phyloP scores from a whole-genome alignment of 2,329 filamentous ascomycete species.

The Didymella arachidicola region DNA sequence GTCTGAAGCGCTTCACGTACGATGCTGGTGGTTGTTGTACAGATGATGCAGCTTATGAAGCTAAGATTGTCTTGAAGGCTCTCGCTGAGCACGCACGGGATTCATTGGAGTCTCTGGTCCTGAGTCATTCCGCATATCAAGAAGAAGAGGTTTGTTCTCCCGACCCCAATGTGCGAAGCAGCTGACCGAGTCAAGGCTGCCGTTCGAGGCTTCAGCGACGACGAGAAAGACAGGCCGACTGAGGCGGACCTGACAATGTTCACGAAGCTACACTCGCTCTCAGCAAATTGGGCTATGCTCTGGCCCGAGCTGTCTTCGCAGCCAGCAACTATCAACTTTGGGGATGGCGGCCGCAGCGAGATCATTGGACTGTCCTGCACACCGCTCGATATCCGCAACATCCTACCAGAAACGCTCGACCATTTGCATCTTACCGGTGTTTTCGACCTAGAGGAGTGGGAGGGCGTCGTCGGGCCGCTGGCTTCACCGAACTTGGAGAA shows the following conservation, averaged over 20 bases:
- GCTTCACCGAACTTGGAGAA: not conserved
- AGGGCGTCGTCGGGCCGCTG: slow-evolving; percentile 1
- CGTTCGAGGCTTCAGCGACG: not conserved
- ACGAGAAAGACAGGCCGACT: not conserved
- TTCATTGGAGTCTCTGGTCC: not conserved
- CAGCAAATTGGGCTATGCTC: slow-evolving; percentile 1
- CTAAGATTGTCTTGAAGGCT: not conserved
- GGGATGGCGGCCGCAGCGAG: not conserved
- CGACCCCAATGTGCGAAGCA: not conserved
- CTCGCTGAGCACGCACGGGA: not conserved
- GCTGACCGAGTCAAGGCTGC: not conserved
- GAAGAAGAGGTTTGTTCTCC: not conserved
- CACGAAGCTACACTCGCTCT: not conserved
- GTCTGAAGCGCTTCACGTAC: slow-evolving; percentile 2
- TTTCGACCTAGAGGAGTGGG: slow-evolving; percentile 1
- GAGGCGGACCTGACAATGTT: not conserved
- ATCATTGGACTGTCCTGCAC: not conserved
- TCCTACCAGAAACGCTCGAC: not conserved
- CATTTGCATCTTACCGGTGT: not conserved
- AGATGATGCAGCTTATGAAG: not conserved
- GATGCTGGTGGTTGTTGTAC: not conserved
- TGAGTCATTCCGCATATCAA: not conserved
- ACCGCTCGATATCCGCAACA: slow-evolving; percentile 1
- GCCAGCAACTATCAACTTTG: not conserved
- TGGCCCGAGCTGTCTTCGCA: slow-evolving; percentile 1